Base-by-base conservation (phyloP, 345 rosid genomes). In the Linum lewisii region DNA sequence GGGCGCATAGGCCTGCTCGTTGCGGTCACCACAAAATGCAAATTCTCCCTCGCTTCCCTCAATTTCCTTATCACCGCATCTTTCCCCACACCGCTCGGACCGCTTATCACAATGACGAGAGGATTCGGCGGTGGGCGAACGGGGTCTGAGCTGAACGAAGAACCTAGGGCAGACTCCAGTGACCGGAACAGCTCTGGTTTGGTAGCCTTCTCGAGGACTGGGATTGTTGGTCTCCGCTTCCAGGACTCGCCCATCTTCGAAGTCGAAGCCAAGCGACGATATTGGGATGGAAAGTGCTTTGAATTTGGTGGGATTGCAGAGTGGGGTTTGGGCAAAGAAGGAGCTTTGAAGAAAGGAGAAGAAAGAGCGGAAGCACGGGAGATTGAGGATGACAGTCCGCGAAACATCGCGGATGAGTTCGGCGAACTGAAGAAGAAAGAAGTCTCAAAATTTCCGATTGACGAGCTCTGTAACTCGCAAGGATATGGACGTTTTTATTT, bases 41-140 rank as follows among this genome's bases (percentile, higher is more conserved):
- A 74, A 45, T 76, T 71, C 19, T 77, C 56, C 5, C 95, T 73
- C 0, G 63, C 69, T 58, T 92, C 87, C 52, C 80, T 74, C 58
- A 92, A 79, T 47, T 77, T 79, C 19, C 63, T 82, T 66, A 92
- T 88, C 49, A 92, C 86, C 2, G 98, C 86, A 57, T 92, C 98
- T 74, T 92, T 92, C 15, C 98, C 98, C 0, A 86, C 98, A 21
- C 98, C 95, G 50, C 96, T 88, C 0, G 98, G 95, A 8, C 98
- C 97, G 24, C 93, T 81, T 21, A 92, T 81, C 4, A 92, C 97
- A 26, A 88, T 72, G 59, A 92, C 57, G 66, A 88, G 52, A 57
- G 94, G 90, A 34, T 69, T 78, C 18, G 90, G 88, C 6, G 73
- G 29, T 1, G 85, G 93, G 67, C 57, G 29, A 25, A 74, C 68